Evolutionary conservation across 306 rosid genomes (phyloP).

Genomic region (Canavalia gladiata): DNA sequence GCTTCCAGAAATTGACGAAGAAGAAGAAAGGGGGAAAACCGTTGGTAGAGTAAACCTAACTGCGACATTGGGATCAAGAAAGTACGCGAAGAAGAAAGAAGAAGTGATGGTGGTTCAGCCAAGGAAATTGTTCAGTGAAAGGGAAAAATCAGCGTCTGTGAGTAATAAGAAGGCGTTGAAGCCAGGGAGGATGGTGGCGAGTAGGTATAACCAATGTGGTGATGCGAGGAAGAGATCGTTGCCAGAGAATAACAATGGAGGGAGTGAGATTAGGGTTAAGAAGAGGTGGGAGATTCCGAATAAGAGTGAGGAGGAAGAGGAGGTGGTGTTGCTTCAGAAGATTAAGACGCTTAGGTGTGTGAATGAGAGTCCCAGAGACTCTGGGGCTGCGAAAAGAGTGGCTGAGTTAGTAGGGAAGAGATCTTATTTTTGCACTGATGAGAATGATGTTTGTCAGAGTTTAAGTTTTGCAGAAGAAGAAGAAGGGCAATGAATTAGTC

Average conservation of each 20-base stretch:
- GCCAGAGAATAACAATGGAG: constrained; percentile 63
- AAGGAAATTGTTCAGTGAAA: constrained; percentile 79
- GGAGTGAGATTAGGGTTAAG: constrained; percentile 43
- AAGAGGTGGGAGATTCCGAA: constrained; percentile 51
- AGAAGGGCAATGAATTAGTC: constrained; percentile 16
- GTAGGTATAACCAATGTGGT: constrained; percentile 72
- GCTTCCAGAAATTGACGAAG: constrained; percentile 66
- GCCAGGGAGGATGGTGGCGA: constrained; percentile 81
- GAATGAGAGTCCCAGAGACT: constrained; percentile 77
- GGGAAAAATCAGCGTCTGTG: constrained; percentile 57
- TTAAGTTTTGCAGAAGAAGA: constrained; percentile 71
- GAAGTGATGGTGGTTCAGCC: constrained; percentile 69
- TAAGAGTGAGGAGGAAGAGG: constrained; percentile 37
- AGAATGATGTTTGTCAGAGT: constrained; percentile 63
- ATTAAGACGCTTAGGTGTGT: constrained; percentile 59
- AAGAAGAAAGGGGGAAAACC: constrained; percentile 11
- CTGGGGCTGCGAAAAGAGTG: constrained; percentile 86
- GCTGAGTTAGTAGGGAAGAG: constrained; percentile 67
- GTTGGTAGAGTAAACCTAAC: constrained; percentile 45
- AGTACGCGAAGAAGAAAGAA: constrained; percentile 62
- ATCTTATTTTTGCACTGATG: constrained; percentile 58
- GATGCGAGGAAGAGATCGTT: constrained; percentile 78
- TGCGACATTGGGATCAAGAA: constrained; percentile 47
- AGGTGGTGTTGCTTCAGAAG: constrained; percentile 63
- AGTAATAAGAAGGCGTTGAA: constrained; percentile 56